Percentiles rank a stretch among this genome's conserved stretches.
phyloP scores from a whole-genome alignment of 352 stramenopile species.

The Globisporangium abappressorium region DNA sequence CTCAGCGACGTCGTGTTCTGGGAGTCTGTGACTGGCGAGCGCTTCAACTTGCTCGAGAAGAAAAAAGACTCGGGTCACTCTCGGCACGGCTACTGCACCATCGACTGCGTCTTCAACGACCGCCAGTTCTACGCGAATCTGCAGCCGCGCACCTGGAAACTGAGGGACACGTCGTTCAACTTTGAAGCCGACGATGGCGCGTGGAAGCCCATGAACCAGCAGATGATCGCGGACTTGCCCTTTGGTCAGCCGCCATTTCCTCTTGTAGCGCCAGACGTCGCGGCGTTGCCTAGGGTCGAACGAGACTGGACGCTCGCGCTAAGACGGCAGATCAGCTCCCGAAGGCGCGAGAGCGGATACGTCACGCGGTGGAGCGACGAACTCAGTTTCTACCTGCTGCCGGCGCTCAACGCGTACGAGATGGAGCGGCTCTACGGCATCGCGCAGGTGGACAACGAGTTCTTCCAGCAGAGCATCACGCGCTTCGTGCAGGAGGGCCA shows the following conservation, averaged over 20 bases:
- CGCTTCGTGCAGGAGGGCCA: constrained; percentile 71
- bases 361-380: constrained; percentile 73
- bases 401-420: constrained; percentile 87
- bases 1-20: constrained; percentile 51
- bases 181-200: constrained; percentile 50
- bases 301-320: constrained; percentile 45
- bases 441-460: constrained; percentile 63
- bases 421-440: constrained; percentile 71
- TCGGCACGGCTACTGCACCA: constrained; percentile 49
- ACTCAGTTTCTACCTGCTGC: constrained; percentile 75
- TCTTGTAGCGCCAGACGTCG: constrained; percentile 31
- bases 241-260: constrained; percentile 25
- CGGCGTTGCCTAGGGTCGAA: constrained; percentile 34
- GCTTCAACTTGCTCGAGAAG: constrained; percentile 25
- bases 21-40: constrained; percentile 71
- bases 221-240: constrained; percentile 45
- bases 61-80: constrained; percentile 16
- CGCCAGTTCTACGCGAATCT: constrained; percentile 73
- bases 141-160: constrained; percentile 47
- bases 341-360: constrained; percentile 43
- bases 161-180: constrained; percentile 44
- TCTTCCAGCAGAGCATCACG: constrained; percentile 85
- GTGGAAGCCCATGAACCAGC: constrained; percentile 62
- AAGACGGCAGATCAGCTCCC: constrained; percentile 34
- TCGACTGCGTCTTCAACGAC: constrained; percentile 86